Evolutionary conservation across 345 rosid genomes (phyloP).

Genomic region (Brassica nigra): DNA sequence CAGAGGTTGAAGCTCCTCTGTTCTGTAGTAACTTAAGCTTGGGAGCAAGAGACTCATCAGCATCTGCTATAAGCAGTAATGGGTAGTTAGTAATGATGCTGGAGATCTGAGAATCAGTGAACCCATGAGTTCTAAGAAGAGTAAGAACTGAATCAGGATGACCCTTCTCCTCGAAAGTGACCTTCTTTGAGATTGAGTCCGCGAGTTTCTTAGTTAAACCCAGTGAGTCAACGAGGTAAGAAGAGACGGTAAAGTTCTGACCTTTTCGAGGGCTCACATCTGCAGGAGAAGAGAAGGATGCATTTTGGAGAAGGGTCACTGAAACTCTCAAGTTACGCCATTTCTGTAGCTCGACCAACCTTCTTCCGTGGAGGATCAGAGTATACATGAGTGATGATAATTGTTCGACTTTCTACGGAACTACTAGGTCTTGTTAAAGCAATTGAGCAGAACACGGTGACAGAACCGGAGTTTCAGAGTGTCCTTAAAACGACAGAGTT

Average conservation of each 20-base stretch:
- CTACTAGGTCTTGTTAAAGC: neutral
- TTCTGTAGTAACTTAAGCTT: neutral
- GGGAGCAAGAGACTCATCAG: constrained; percentile 32
- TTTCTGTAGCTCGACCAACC: neutral
- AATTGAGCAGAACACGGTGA: neutral
- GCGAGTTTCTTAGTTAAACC: neutral
- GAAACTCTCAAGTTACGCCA: neutral
- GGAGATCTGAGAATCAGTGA: constrained; percentile 36
- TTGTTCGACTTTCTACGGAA: neutral
- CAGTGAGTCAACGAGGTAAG: neutral
- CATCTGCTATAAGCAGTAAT: constrained; percentile 3
- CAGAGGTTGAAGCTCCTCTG: constrained; percentile 8
- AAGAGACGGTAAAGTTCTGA: neutral
- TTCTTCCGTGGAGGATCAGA: neutral
- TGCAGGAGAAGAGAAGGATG: neutral
- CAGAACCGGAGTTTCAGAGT: neutral
- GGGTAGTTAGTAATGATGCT: constrained; percentile 11
- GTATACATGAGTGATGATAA: neutral
- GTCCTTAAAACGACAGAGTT: neutral
- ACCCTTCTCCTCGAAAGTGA: neutral
- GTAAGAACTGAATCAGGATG: neutral
- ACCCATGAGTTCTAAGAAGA: constrained; percentile 19
- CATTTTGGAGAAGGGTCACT: neutral
- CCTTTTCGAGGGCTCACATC: neutral
- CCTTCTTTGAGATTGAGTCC: neutral